Base-by-base conservation (phyloP, 805 yeast species). In the Grigorovia transvaalensis region DNA sequence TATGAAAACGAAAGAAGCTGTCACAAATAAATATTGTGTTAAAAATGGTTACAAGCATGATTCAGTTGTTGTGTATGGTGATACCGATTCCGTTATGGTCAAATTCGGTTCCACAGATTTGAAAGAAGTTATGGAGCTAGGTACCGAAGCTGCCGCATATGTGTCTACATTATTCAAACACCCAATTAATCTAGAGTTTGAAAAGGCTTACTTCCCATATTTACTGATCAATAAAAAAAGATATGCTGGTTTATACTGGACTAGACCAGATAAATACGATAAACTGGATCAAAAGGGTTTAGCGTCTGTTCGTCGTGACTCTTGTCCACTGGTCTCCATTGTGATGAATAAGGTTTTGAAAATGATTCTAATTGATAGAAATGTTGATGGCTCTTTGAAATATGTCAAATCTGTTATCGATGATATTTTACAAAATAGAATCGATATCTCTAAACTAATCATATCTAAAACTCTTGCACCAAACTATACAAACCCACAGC, bases 21-120 rank as follows among this genome's bases (percentile, higher is more conserved):
- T 93, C 2, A 90, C 89, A 68, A 80, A 81, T 43, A 77, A 80
- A 51, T 93, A 89, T 63, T 77, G 81, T 11, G 83, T 81, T n/a
- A 79, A 78, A 52, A 88, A 91, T 67, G 98, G 98, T 1, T 84
- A 75, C 61, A 75, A 78, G n/a, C 82, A 76, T 63, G 95, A 93
- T 70, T 83, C 98, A 0, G 79, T 84, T 58, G 99, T 93, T 55
- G 84, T 93, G 44, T 93, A 93, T 65, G 99, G 99, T 74, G 99
- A 93, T 69, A 93, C 99, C 0, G 99, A 93, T 77, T 95, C 99
- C 9, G 99, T 93, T 17, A 95, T 93, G 99, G 96, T 93, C 45
- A 90, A 88, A 64, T 93, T 93, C 72, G 99, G 99, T 1, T 80
- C 82, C 35, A 72, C 74, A 9, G 95, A 88, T 62, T 67, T 91